A percentile compares a stretch with the other conserved stretches of the same genome.
These are phyloP conservation scores for Didymella segeticola DNA, from an alignment of 2,329 filamentous ascomycete genomes.

Conservation along the genomic window DNA sequence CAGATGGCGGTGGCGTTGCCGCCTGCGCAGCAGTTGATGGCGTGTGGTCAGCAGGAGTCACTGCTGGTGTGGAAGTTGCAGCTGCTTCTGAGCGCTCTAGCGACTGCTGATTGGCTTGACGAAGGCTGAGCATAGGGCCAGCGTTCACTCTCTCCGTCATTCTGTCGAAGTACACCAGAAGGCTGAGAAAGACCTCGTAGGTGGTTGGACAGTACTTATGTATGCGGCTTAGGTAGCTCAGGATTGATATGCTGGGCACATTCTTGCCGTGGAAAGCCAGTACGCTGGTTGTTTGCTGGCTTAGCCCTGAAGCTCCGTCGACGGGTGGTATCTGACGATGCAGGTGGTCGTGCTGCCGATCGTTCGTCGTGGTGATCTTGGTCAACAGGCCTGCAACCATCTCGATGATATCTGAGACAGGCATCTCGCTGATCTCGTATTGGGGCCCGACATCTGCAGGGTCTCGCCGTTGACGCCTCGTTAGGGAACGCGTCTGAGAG, in stretches of 20 bases:
- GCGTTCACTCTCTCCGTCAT: constrained; percentile 98
- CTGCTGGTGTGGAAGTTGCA: constrained; percentile 38
- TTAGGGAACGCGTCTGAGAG: constrained; percentile 55
- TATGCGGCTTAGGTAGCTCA: constrained; percentile 93
- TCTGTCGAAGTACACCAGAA: constrained; percentile 96
- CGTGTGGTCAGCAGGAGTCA: constrained; percentile 27
- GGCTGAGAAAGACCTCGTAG: constrained; percentile 94
- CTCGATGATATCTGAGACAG: constrained; percentile 95
- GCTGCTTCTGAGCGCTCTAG: constrained; percentile 46
- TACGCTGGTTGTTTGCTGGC: constrained; percentile 73
- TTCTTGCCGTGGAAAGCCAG: constrained; percentile 98
- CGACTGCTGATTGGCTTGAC: constrained; percentile 58
- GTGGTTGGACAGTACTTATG: constrained; percentile 99
- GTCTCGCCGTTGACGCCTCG: constrained; percentile 52
- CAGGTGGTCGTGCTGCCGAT: constrained; percentile 88
- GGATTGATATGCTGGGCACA: constrained; percentile 93
- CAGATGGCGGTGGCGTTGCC: constrained; percentile 58
- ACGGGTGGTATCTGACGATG: constrained; percentile 74
- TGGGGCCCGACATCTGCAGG: constrained; percentile 62
- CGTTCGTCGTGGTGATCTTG: constrained; percentile 97
- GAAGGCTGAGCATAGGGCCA: constrained; percentile 71
- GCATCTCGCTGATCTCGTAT: constrained; percentile 98
- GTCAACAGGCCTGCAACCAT: constrained; percentile 97
- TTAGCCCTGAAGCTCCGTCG: constrained; percentile 65
- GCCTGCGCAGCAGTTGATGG: constrained; percentile 48